Percentiles rank a stretch among this genome's conserved stretches.
Conservation (phyloP, 73 alveolate genomes). For the Paramecium primaurelia region DNA sequence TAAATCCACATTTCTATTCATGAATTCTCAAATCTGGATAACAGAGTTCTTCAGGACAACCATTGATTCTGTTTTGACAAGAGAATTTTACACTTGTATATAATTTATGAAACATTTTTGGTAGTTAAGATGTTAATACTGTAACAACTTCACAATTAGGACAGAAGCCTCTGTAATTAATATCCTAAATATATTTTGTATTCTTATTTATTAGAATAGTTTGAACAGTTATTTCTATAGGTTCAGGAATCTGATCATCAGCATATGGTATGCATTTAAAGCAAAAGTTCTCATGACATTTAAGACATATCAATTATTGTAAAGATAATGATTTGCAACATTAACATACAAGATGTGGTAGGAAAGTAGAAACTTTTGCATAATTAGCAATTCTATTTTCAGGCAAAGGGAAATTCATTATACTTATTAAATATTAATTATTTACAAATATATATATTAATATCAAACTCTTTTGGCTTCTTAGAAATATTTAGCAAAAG, state of each 20-base stretch:
- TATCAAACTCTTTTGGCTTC: constrained; percentile 64
- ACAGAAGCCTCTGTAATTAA: constrained; percentile 25
- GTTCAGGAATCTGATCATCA: constrained; percentile 49
- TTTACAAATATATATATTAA: neutral
- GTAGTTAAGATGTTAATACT: neutral
- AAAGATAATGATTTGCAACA: neutral
- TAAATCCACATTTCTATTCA: constrained; percentile 22
- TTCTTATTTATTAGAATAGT: neutral
- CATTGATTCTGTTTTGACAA: constrained; percentile 1
- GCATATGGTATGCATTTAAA: constrained; percentile 20
- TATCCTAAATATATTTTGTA: constrained; percentile 11
- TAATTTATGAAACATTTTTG: constrained; percentile 41
- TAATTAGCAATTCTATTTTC: constrained; percentile 49
- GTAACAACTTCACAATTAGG: constrained; percentile 24
- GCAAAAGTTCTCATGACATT: constrained; percentile 39
- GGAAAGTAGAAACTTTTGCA: neutral
- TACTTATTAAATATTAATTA: neutral
- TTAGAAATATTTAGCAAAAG: constrained; percentile 89
- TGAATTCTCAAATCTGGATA: constrained; percentile 40
- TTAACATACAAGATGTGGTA: neutral
- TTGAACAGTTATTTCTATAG: neutral
- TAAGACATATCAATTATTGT: constrained; percentile 11
- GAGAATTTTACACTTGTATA: constrained; percentile 19
- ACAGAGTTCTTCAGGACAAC: constrained; percentile 43
- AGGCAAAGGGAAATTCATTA: constrained; percentile 43